Percentiles rank a stretch among this genome's conserved stretches.
Conservation (phyloP, 2,329 filamentous ascomycete genomes). For the Alternaria hordeiaustralica region DNA sequence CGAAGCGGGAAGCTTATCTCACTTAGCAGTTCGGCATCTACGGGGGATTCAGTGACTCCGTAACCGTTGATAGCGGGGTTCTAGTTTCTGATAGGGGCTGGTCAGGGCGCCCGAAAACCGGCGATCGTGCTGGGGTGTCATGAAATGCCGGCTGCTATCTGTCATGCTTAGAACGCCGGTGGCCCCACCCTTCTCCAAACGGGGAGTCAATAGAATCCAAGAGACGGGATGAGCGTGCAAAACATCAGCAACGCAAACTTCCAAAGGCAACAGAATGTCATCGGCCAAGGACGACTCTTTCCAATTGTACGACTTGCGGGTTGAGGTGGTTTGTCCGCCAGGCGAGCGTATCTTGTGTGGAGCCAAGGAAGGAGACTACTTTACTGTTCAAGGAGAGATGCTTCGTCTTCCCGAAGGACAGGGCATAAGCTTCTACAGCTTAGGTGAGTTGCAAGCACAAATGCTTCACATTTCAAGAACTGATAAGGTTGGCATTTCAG, state of each 20-base stretch:
- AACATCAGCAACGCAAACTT: neutral
- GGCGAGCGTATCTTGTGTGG: conserved; percentile 14
- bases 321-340: conserved; percentile 14
- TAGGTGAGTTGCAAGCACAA: neutral
- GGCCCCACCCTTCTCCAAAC: neutral
- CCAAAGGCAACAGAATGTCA: neutral
- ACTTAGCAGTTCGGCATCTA: neutral
- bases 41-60: neutral
- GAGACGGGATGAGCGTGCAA: neutral
- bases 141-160: neutral
- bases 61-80: neutral
- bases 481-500: neutral
- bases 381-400: conserved; percentile 18
- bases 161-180: neutral
- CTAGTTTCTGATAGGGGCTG: neutral
- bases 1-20: neutral
- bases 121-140: neutral
- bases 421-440: conserved; percentile 15
- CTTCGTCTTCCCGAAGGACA: conserved; percentile 10
- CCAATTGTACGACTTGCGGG: conserved; percentile 13
- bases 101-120: neutral
- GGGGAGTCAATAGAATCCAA: neutral
- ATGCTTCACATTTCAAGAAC: neutral
- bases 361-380: conserved; percentile 12
- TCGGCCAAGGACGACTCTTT: conserved; percentile 6